Conservation (phyloP, 768 basidiomycete genomes). For the Lactarius evosmus region DNA sequence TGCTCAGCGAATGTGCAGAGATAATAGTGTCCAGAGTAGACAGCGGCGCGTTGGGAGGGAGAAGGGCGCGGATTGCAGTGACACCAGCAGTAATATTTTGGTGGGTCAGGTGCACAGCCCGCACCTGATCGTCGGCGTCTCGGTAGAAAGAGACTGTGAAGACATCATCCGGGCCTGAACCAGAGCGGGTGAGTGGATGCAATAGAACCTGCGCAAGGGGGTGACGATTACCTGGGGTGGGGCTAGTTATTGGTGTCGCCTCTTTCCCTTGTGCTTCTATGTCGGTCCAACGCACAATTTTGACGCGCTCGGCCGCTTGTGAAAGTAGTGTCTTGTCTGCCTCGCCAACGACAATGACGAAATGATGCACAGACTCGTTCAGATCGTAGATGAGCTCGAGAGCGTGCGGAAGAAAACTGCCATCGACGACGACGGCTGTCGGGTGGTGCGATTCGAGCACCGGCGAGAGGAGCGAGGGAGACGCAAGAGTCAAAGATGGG, state of each 20-base stretch:
- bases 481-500: conserved; percentile 61
- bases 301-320: conserved; percentile 49
- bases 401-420: conserved; percentile 61
- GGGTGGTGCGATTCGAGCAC: conserved; percentile 65
- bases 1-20: conserved; percentile 68
- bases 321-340: conserved; percentile 45
- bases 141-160: conserved; percentile 68
- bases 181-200: conserved; percentile 6
- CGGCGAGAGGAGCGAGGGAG: conserved; percentile 56
- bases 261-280: conserved; percentile 63
- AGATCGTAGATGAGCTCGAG: conserved; percentile 70
- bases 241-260: conserved; percentile 42
- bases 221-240: conserved; percentile 49
- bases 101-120: conserved; percentile 70
- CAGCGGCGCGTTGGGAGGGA: conserved; percentile 68
- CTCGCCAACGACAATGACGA: conserved; percentile 73
- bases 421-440: conserved; percentile 70
- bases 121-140: conserved; percentile 49
- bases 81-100: conserved; percentile 87
- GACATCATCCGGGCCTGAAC: conserved; percentile 54
- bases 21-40: conserved; percentile 74
- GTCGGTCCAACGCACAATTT: conserved; percentile 64
- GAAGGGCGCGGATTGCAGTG: conserved; percentile 69
- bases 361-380: conserved; percentile 45
- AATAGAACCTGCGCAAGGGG: conserved; percentile 1